Base-by-base conservation (phyloP, 2,329 filamentous ascomycete genomes). In the Talaromyces piceae region DNA sequence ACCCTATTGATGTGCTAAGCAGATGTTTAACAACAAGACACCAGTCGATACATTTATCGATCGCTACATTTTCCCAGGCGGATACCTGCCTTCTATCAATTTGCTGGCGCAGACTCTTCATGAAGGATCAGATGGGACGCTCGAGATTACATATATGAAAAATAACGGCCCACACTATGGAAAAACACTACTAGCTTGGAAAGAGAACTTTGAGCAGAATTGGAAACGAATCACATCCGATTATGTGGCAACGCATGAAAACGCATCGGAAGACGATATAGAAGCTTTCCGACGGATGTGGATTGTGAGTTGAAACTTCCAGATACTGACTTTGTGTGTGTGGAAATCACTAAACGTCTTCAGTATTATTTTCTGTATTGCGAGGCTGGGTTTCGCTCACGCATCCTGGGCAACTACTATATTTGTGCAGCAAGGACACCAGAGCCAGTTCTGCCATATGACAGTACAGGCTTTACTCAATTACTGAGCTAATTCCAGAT, bases 11-110 rank as follows among this genome's bases (percentile, higher is more conserved):
- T n/a, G n/a, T n/a, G n/a, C n/a, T 13, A 26, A 27, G 11, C 33
- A 58, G 56, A 49, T 83, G 47, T 84, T 87, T 62, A 79, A 81
- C 56, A 78, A 77, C 6, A 88, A 88, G 61, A 76, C 80, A 16
- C 81, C 77, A 58, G 77, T 78, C 2, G 81, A 86, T 64, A 85
- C 88, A 43, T 89, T 89, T 67, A 88, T 89, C 62, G 79, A 84
- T 52, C 81, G 83, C 55, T 87, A 89, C 67, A 88, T 89, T 50
- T 89, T 90, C 67, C 86, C 86, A 0, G 85, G 86, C n/a, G 86
- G 86, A 1, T 84, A 88, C 61, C 70, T 89, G 5, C 81, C 81
- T 0, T 78, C 77, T 2, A 73, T 75, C 27, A 78, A 74, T 12
- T 77, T 82, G 57, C 68, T 84, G 16, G 66, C 83, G 22, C 70